Evolutionary conservation across 805 yeast genomes (phyloP), one percentile per base, ranked within the genome.

Genomic region (Candida easanensis): DNA sequence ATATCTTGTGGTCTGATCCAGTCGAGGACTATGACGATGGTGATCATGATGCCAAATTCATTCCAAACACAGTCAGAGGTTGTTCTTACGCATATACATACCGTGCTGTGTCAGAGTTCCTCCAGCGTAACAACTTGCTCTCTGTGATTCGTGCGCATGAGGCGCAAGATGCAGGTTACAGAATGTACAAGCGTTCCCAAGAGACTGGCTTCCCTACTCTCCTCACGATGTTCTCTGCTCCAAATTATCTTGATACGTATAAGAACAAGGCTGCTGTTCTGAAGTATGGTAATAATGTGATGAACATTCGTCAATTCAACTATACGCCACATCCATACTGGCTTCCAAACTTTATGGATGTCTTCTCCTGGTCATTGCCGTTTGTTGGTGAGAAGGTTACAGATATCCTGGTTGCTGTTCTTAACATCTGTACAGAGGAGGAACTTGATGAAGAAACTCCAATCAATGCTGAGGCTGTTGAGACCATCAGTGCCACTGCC

Each of bases 291-390:
- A 79, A 86, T 61, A 84, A 89, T 53, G 93, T 89, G 18, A 84
- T 91, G 93, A 93, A 91, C 64, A 91, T 91, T 44, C 78, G 97
- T 44, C 98, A 91, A 66, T 91, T 93, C 71, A 89, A 90, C 64
- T 68, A 83, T 57, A 81, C 89, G 22, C 95, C 96, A 5, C 98
- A 91, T 65, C 99, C 99, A 1, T 91, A 93, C 66, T 89, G 95
- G 88, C 72, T 93, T 53, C 98, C 98, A 7, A 89, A 89, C 63
- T 88, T 90, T 57, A 88, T 90, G 95, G 97, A 93, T 63, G 96
- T 91, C 6, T 91, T 91, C 64, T 84, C 96, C 10, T 93, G 98
- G 98, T 87, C 97, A 2, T 70, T 91, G 44, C 99, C 98, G 7
- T 91, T 93, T 69, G 97, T 93, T 19, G 98, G 97, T 17, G 97